A percentile compares a stretch with the other conserved stretches of the same genome.
phyloP scores from a whole-genome alignment of 2,329 filamentous ascomycete species.

The Thielaviopsis punctulata region DNA sequence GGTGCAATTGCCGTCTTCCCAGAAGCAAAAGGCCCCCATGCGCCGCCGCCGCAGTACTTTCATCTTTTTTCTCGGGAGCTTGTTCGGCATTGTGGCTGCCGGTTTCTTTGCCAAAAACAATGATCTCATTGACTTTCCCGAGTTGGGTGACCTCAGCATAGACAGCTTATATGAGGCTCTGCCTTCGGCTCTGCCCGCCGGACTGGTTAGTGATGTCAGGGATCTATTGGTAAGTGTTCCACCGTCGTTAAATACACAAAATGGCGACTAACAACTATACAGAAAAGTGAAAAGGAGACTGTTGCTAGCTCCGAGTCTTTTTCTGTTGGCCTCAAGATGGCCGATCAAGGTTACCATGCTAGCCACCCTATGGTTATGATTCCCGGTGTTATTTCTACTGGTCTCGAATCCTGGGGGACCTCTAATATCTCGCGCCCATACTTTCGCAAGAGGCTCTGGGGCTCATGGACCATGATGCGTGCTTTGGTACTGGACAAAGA shows the following conservation, averaged over 20 bases:
- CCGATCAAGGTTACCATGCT: constrained; percentile 61
- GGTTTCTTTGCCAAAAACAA: constrained; percentile 80
- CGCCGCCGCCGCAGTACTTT: constrained; percentile 62
- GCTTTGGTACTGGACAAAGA: constrained; percentile 87
- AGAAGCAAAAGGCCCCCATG: constrained; percentile 15
- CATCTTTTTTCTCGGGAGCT: constrained; percentile 70
- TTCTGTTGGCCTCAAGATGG: constrained; percentile 69
- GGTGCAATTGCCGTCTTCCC: background rate
- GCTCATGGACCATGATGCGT: constrained; percentile 98
- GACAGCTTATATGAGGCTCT: constrained; percentile 76
- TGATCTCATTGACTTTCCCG: constrained; percentile 69
- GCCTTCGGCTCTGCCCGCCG: constrained; percentile 53
- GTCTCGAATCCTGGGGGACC: constrained; percentile 92
- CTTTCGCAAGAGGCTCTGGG: constrained; percentile 89
- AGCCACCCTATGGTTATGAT: constrained; percentile 92
- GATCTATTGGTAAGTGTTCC: constrained; percentile 54
- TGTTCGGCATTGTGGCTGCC: constrained; percentile 81
- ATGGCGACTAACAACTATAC: constrained; percentile 7
- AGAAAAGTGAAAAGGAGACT: constrained; percentile 69
- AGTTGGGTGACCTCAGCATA: constrained; percentile 57
- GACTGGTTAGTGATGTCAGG: constrained; percentile 68
- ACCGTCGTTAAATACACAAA: constrained; percentile 3
- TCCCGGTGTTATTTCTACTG: constrained; percentile 91
- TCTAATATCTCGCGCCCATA: constrained; percentile 70
- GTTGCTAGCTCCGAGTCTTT: constrained; percentile 88